Conservation (phyloP, 2,329 filamentous ascomycete species). For the Cercospora brassicicola region DNA sequence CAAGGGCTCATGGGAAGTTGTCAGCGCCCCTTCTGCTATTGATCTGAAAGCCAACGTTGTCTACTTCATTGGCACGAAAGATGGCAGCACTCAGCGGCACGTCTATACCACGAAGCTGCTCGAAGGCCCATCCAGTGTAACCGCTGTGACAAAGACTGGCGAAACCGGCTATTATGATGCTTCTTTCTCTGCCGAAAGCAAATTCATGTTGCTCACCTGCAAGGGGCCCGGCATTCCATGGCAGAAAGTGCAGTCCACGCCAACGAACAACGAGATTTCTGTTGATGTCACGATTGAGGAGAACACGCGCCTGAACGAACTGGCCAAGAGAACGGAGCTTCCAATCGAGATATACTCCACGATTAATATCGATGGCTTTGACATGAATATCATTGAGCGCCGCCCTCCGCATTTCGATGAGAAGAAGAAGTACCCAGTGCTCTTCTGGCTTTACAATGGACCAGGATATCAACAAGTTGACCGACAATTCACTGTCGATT, state of each 20-base stretch:
- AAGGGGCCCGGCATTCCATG: slow-evolving; percentile 81
- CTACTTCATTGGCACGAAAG: slow-evolving; percentile 85
- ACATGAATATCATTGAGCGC: slow-evolving; percentile 74
- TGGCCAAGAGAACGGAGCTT: slow-evolving; percentile 73
- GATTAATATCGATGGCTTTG: slow-evolving; percentile 77
- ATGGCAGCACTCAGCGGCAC: slow-evolving; percentile 85
- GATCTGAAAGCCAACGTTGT: slow-evolving; percentile 83
- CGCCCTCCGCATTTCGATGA: slow-evolving; percentile 81
- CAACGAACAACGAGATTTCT: slow-evolving; percentile 53
- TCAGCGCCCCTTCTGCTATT: slow-evolving; percentile 76
- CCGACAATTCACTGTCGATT: slow-evolving; percentile 80
- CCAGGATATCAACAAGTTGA: slow-evolving; percentile 87
- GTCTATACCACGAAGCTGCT: slow-evolving; percentile 86
- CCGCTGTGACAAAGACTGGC: slow-evolving; percentile 70
- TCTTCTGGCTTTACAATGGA: slow-evolving; percentile 93
- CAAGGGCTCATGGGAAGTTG: slow-evolving; percentile 88
- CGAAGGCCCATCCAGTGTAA: slow-evolving; percentile 62
- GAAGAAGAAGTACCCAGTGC: slow-evolving; percentile 83
- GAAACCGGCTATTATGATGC: slow-evolving; percentile 75
- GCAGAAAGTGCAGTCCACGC: slow-evolving; percentile 86
- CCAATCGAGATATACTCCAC: slow-evolving; percentile 81
- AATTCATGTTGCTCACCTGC: slow-evolving; percentile 83
- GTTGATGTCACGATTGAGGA: slow-evolving; percentile 66
- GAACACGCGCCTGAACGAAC: slow-evolving; percentile 68
- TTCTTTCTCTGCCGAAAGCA: slow-evolving; percentile 79